These are phyloP conservation scores for Crithidia bombi DNA, from an alignment of 208 protist species.

Conservation along the genomic window DNA sequence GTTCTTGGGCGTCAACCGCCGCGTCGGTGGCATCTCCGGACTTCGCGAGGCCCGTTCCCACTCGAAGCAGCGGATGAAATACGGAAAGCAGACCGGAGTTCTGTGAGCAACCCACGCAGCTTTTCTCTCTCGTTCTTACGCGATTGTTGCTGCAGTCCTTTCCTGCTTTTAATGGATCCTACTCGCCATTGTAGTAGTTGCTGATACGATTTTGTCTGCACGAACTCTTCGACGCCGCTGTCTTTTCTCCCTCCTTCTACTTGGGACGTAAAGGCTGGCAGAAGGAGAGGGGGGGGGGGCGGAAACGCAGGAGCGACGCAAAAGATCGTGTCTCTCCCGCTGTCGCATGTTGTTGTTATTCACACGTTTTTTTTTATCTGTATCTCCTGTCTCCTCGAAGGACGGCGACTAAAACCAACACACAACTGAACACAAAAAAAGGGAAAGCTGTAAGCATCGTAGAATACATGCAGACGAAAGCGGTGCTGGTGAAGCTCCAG, in stretches of 20 bases:
- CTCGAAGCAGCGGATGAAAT: conserved; percentile 81
- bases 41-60: conserved; percentile 70
- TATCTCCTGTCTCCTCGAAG: conserved; percentile 19
- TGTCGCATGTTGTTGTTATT: conserved; percentile 6
- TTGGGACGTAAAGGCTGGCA: too few relatives aligned
- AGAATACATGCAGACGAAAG: too few relatives aligned
- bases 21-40: conserved; percentile 73
- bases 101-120: conserved; percentile 29
- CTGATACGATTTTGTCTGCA: too few relatives aligned
- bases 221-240: too few relatives aligned
- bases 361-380: too few relatives aligned
- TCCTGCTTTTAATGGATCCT: not conserved
- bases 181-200: too few relatives aligned
- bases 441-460: not conserved
- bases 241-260: too few relatives aligned
- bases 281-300: too few relatives aligned
- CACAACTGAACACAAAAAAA: not conserved
- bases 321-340: not conserved
- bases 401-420: conserved; percentile 1
- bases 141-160: not conserved
- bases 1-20: conserved; percentile 80
- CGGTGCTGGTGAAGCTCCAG: too few relatives aligned
- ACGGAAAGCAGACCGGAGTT: conserved; percentile 75
- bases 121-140: not conserved
- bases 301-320: not conserved